phyloP scores from a whole-genome alignment of 2,329 filamentous ascomycete species.

The Huntiella decipiens region DNA sequence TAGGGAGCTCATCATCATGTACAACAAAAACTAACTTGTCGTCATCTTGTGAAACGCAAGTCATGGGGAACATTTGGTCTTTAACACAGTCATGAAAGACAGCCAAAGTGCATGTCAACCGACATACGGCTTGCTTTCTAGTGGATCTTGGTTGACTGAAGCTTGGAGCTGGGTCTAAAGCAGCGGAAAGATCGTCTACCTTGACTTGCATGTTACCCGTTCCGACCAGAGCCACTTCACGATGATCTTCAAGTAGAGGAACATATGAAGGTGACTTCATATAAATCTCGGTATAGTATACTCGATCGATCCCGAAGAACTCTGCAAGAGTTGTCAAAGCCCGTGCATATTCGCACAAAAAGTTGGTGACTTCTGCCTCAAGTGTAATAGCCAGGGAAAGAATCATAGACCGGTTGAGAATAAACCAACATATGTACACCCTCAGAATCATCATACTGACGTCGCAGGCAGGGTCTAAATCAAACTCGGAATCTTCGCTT shows the following conservation, averaged over 20 bases:
- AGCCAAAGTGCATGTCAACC: constrained; percentile 8
- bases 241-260: constrained; percentile 12
- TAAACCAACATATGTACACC: constrained; percentile 12
- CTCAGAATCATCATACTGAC: constrained; percentile 11
- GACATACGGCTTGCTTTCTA: constrained; percentile 3
- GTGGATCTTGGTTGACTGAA: too few relatives aligned
- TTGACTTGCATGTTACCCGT: too few relatives aligned
- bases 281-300: constrained; percentile 1
- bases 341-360: constrained; percentile 10
- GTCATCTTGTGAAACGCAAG: constrained; percentile 5
- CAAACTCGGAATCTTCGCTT: constrained; percentile 9
- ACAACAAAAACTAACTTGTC: constrained; percentile 8
- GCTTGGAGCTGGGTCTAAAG: too few relatives aligned
- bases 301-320: constrained; percentile 9
- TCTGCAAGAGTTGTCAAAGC: constrained; percentile 8
- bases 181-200: too few relatives aligned
- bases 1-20: constrained; percentile 7
- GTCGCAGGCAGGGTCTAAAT: constrained; percentile 4
- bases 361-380: constrained; percentile 3
- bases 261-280: constrained; percentile 7
- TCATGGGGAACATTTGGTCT: constrained; percentile 8
- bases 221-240: background rate
- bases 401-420: constrained; percentile 7
- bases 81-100: constrained; percentile 7
- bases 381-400: constrained; percentile 1